Evolutionary conservation across 345 rosid species (phyloP).

Genomic region (Moricandia arvensis): DNA sequence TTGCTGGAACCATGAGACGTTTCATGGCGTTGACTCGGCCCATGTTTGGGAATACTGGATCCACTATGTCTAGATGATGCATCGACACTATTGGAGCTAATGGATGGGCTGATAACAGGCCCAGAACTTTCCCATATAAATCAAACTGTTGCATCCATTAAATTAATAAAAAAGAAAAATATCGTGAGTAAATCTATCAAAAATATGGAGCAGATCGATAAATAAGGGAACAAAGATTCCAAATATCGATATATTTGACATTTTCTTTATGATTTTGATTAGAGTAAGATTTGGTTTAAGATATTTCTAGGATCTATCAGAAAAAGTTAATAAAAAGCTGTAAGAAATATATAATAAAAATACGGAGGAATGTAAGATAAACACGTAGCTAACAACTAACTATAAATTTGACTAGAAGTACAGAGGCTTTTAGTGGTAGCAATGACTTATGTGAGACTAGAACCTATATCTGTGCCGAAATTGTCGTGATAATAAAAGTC

Average conservation of each 20-base stretch:
- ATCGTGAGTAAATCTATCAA: not conserved
- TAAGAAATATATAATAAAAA: too few relatives aligned
- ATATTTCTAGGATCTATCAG: not conserved
- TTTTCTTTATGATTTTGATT: not conserved
- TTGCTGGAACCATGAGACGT: conserved; percentile 43
- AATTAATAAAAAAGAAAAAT: too few relatives aligned
- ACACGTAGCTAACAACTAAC: conserved; percentile 16
- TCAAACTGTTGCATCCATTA: conserved; percentile 70
- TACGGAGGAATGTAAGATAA: conserved; percentile 4
- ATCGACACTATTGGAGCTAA: conserved; percentile 62
- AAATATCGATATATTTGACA: not conserved
- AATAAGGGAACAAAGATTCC: conserved; percentile 2
- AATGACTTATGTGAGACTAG: conserved; percentile 1
- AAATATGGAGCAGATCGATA: not conserved
- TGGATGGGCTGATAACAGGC: conserved; percentile 79
- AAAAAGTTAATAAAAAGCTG: conserved; percentile 3
- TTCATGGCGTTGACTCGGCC: conserved; percentile 46
- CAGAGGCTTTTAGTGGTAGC: not conserved
- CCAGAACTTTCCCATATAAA: conserved; percentile 54
- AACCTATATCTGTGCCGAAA: conserved; percentile 16
- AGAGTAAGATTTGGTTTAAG: not conserved
- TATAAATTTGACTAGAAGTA: conserved; percentile 16
- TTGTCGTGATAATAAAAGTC: not conserved
- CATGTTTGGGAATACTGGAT: conserved; percentile 64
- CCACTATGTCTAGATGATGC: conserved; percentile 65